These are phyloP conservation scores for Lichtheimia corymbifera DNA, from an alignment of 371 early-diverging fungal species.

Conservation along the genomic window DNA sequence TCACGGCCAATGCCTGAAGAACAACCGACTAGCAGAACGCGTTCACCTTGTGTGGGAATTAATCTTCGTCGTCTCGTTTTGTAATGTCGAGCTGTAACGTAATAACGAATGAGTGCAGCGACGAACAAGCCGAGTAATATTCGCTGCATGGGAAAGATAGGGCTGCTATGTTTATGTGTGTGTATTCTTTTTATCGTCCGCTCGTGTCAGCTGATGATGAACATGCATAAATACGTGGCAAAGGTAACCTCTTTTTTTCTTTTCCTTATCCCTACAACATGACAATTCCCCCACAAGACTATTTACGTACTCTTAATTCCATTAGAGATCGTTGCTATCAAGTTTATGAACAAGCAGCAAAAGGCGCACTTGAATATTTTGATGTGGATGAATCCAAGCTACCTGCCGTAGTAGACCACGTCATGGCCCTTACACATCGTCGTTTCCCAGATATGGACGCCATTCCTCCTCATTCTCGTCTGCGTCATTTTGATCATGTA, in stretches of 20 bases:
- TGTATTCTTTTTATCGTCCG: background rate
- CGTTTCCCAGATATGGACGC: conserved; percentile 64
- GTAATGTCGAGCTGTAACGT: background rate
- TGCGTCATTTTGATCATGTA: conserved; percentile 81
- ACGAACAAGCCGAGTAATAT: background rate
- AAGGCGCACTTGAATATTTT: conserved; percentile 64
- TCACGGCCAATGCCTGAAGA: conserved; percentile 82
- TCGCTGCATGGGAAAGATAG: conserved; percentile 1
- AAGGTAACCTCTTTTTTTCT: background rate
- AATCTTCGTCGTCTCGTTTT: conserved; percentile 10
- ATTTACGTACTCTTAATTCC: conserved; percentile 75
- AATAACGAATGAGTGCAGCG: background rate
- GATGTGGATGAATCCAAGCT: conserved; percentile 66
- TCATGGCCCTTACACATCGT: conserved; percentile 67
- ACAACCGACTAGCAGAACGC: conserved; percentile 78
- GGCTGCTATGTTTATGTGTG: background rate
- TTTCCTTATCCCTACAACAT: conserved; percentile 11
- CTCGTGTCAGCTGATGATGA: background rate
- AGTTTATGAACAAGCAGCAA: conserved; percentile 64
- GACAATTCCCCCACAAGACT: conserved; percentile 45
- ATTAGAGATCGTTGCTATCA: conserved; percentile 73
- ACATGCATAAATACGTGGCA: background rate
- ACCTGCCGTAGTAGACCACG: conserved; percentile 62
- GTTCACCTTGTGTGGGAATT: conserved; percentile 36
- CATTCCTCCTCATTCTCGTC: conserved; percentile 89